A percentile compares a stretch with the other conserved stretches of the same genome.
These are phyloP conservation scores for Pichia kluyveri DNA, from an alignment of 805 yeast species.

Conservation along the genomic window DNA sequence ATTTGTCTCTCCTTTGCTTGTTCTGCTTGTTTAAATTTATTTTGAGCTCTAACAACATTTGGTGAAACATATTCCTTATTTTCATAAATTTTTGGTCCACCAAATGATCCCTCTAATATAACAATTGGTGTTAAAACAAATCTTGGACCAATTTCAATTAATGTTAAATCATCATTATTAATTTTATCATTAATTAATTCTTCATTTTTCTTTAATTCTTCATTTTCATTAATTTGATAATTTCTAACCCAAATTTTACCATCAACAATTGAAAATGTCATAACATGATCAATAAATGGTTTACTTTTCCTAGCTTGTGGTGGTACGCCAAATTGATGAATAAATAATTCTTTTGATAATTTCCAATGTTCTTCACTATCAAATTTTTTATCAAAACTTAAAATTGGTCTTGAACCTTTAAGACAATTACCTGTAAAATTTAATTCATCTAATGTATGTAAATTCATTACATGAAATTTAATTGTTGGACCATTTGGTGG, in stretches of 20 bases:
- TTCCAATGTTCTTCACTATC: slow-evolving; percentile 58
- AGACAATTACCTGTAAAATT: slow-evolving; percentile 95
- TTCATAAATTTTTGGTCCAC: slow-evolving; percentile 96
- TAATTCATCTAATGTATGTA: slow-evolving; percentile 92
- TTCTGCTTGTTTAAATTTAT: slow-evolving; percentile 68
- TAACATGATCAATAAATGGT: slow-evolving; percentile 92
- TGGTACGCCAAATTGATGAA: slow-evolving; percentile 89
- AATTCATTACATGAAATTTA: slow-evolving; percentile 87
- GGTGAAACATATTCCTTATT: slow-evolving; percentile 96
- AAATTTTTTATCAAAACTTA: slow-evolving; percentile 80
- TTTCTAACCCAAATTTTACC: slow-evolving; percentile 93
- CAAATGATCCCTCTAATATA: slow-evolving; percentile 90
- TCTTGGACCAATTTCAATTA: slow-evolving; percentile 95
- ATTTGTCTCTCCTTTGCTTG: slow-evolving; percentile 73
- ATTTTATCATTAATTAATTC: slow-evolving; percentile 8
- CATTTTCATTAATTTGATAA: slow-evolving; percentile 72
- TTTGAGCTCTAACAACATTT: slow-evolving; percentile 86
- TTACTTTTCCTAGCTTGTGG: slow-evolving; percentile 86
- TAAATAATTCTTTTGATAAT: slow-evolving; percentile 75
- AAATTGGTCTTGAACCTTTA: slow-evolving; percentile 88
- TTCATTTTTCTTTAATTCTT: slow-evolving; percentile 32
- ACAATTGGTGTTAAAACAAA: slow-evolving; percentile 87
- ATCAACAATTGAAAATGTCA: slow-evolving; percentile 88
- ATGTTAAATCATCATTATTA: slow-evolving; percentile 49
- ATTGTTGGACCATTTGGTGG: slow-evolving; percentile 98